A percentile compares a stretch with the other conserved stretches of the same genome.
phyloP scores from a whole-genome alignment of 768 basidiomycete species.

The Tubosaeta sp. region DNA sequence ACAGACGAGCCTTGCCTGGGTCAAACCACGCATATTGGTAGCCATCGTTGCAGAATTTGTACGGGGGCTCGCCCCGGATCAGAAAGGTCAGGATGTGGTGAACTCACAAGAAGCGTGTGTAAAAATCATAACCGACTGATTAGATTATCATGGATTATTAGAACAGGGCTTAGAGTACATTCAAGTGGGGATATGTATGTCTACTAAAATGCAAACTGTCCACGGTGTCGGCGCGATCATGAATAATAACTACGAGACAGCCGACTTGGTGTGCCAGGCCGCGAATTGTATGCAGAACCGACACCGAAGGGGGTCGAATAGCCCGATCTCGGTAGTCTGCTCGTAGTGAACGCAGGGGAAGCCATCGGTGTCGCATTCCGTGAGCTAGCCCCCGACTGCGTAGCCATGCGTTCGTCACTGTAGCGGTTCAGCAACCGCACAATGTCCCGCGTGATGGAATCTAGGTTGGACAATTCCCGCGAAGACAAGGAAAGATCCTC shows the following conservation, averaged over 20 bases:
- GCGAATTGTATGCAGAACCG: constrained; percentile 46
- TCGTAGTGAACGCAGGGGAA: constrained; percentile 42
- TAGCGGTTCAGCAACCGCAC: constrained; percentile 71
- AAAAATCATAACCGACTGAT: background rate
- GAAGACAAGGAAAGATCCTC: constrained; percentile 52
- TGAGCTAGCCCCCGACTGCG: constrained; percentile 57
- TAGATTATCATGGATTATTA: constrained; percentile 1
- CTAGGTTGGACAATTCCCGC: constrained; percentile 74
- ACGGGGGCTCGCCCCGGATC: background rate
- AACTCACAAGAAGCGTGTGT: background rate
- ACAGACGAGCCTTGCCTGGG: constrained; percentile 57
- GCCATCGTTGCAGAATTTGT: constrained; percentile 53
- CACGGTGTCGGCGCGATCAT: constrained; percentile 11
- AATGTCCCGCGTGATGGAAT: constrained; percentile 67
- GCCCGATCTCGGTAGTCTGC: constrained; percentile 47
- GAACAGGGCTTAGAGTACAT: constrained; percentile 17
- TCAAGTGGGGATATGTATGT: constrained; percentile 7
- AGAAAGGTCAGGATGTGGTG: background rate
- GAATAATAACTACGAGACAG: constrained; percentile 38
- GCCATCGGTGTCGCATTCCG: constrained; percentile 62
- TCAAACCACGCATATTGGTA: constrained; percentile 85
- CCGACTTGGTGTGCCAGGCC: constrained; percentile 63
- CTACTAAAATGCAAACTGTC: constrained; percentile 7
- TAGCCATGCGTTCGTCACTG: constrained; percentile 56
- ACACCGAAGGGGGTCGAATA: constrained; percentile 51